Percentiles rank a stretch among this genome's conserved stretches.
Conservation (phyloP, 2,329 filamentous ascomycete genomes). For the Pseudogymnoascus sp. region DNA sequence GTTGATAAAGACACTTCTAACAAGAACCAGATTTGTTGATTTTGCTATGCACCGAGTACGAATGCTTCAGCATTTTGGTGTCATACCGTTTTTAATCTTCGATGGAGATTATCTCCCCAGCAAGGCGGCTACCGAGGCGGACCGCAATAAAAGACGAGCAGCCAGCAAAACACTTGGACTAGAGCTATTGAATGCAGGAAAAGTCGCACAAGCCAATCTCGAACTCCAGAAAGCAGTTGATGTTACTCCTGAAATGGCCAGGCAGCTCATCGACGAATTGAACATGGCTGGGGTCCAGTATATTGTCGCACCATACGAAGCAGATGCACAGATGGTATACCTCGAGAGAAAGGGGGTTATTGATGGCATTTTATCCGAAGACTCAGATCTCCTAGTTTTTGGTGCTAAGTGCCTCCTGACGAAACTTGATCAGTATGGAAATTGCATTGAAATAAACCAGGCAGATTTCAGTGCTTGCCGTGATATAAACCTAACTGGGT, state of each 20-base stretch:
- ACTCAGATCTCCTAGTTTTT: slow-evolving; percentile 93
- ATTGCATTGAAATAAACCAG: slow-evolving; percentile 86
- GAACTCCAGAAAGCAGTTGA: slow-evolving; percentile 95
- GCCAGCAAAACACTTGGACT: slow-evolving; percentile 69
- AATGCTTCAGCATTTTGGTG: slow-evolving; percentile 89
- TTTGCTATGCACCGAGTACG: slow-evolving; percentile 83
- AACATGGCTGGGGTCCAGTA: slow-evolving; percentile 75
- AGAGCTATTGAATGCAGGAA: slow-evolving; percentile 74
- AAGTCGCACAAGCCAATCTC: slow-evolving; percentile 67
- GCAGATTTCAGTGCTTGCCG: slow-evolving; percentile 81
- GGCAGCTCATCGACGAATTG: slow-evolving; percentile 81
- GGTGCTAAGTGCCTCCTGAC: slow-evolving; percentile 85
- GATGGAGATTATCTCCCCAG: slow-evolving; percentile 93
- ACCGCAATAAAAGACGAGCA: slow-evolving; percentile 65
- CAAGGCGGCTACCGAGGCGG: slow-evolving; percentile 79
- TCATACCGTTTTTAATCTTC: slow-evolving; percentile 92
- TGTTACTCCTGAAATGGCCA: slow-evolving; percentile 92
- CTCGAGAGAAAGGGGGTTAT: slow-evolving; percentile 80
- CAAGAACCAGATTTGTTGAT: slow-evolving; percentile 65
- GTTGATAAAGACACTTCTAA: slow-evolving; percentile 15
- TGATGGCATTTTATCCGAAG: slow-evolving; percentile 84
- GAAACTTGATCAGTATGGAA: slow-evolving; percentile 88
- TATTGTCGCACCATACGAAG: slow-evolving; percentile 93
- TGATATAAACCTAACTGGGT: slow-evolving; percentile 82
- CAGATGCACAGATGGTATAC: slow-evolving; percentile 93